These are phyloP conservation scores for Penicillium fimorum DNA, from an alignment of 495 filamentous ascomycete genomes.

Conservation along the genomic window DNA sequence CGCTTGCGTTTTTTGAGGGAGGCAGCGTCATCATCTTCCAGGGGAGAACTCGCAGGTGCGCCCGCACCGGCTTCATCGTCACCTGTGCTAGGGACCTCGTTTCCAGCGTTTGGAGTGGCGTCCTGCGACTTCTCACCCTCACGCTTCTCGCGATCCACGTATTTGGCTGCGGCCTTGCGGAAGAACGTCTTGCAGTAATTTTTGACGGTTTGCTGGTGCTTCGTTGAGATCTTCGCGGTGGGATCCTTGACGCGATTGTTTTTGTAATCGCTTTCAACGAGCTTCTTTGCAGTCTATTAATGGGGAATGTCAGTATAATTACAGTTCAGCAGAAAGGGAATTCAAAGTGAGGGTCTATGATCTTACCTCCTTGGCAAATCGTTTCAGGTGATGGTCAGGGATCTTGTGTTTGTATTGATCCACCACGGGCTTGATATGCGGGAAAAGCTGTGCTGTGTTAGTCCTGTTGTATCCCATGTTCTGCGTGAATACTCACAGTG, in stretches of 20 bases:
- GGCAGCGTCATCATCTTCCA: constrained; percentile 28
- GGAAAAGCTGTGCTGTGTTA: constrained; percentile 61
- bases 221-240: constrained; percentile 64
- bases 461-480: not conserved
- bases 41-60: constrained; percentile 15
- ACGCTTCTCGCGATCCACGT: constrained; percentile 63
- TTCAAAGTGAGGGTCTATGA: not conserved
- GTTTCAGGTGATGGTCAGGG: constrained; percentile 82
- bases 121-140: constrained; percentile 50
- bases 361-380: constrained; percentile 76
- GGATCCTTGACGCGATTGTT: constrained; percentile 79
- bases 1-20: constrained; percentile 30
- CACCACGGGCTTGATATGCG: constrained; percentile 78
- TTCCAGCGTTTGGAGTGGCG: constrained; percentile 27
- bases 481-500: constrained; percentile 57
- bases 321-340: constrained; percentile 4
- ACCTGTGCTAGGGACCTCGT: constrained; percentile 39
- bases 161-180: constrained; percentile 78
- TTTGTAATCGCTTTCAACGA: constrained; percentile 88
- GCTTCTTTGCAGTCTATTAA: constrained; percentile 67
- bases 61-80: constrained; percentile 52
- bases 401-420: constrained; percentile 83
- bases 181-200: constrained; percentile 79
- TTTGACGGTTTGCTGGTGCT: constrained; percentile 78
- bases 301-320: not conserved